phyloP scores from a whole-genome alignment of 163 green algal species.

The Prototheca wickerhamii region DNA sequence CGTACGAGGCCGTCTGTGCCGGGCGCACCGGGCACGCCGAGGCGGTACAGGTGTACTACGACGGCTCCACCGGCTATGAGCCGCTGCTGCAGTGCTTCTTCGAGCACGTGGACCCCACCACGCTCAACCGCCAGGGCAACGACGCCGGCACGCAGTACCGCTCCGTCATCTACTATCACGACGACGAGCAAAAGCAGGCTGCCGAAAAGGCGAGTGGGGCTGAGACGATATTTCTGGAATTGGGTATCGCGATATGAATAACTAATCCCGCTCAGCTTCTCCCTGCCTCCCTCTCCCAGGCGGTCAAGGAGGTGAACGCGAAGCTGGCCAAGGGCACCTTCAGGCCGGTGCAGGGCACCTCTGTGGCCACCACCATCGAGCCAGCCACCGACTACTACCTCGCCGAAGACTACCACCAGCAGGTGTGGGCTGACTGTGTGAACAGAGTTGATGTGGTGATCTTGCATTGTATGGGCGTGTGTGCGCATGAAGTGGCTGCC shows the following conservation, averaged over 20 bases:
- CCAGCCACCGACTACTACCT: conserved; percentile 37
- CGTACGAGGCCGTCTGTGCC: conserved; percentile 51
- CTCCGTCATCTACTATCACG: conserved; percentile 51
- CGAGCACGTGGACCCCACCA: conserved; percentile 63
- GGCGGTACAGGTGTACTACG: conserved; percentile 58
- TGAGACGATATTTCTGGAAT: no score
- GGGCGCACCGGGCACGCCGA: conserved; percentile 66
- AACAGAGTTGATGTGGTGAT: no score
- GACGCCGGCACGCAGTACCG: conserved; percentile 72
- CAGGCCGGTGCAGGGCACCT: conserved; percentile 12
- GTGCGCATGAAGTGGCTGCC: no score
- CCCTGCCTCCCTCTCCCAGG: no score
- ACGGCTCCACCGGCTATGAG: conserved; percentile 35
- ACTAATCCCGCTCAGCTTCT: no score
- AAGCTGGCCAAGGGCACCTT: conserved; percentile 11
- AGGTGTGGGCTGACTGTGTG: background rate
- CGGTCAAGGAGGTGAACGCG: conserved; percentile 12
- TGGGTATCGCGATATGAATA: no score
- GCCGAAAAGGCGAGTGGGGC: conserved; percentile 23
- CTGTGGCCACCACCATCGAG: conserved; percentile 52
- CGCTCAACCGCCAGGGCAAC: conserved; percentile 62
- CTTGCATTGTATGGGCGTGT: background rate
- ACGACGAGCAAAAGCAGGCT: conserved; percentile 39
- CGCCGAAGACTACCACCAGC: conserved; percentile 11
- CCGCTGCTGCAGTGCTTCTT: conserved; percentile 67